A percentile compares a stretch with the other conserved stretches of the same genome.
phyloP scores from a whole-genome alignment of 2,329 filamentous ascomycete species.

The Trichoderma cornu-damae region DNA sequence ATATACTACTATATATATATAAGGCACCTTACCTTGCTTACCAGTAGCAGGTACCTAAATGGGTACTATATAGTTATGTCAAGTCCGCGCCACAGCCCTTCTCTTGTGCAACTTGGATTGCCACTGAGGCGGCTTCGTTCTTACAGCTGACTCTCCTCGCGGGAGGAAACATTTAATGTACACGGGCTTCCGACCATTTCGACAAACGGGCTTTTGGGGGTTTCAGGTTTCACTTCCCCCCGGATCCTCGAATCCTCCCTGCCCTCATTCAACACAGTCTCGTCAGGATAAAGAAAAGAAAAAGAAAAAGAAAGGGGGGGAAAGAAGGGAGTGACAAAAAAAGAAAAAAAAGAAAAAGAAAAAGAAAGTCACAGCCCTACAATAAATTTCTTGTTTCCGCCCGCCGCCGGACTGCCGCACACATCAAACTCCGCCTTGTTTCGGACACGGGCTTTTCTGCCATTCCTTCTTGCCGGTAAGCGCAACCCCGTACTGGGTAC shows the following conservation, averaged over 20 bases:
- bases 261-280: not conserved
- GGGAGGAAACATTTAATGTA: not conserved
- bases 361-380: not conserved
- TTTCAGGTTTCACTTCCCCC: not conserved
- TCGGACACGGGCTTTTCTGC: constrained; percentile 11
- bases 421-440: constrained; percentile 6
- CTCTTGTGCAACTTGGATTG: too few relatives aligned
- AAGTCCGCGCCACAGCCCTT: too few relatives aligned
- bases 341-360: not conserved
- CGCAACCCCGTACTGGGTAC: not conserved
- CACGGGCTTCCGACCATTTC: not conserved
- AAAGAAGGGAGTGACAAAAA: too few relatives aligned
- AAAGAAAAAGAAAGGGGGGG: not conserved
- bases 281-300: not conserved
- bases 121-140: too few relatives aligned
- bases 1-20: too few relatives aligned
- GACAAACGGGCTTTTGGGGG: not conserved
- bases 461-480: not conserved
- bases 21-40: too few relatives aligned
- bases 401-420: not conserved
- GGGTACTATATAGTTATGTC: too few relatives aligned
- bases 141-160: not conserved
- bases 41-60: too few relatives aligned
- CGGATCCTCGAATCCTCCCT: not conserved
- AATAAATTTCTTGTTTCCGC: not conserved